A percentile compares a stretch with the other conserved stretches of the same genome.
Conservation (phyloP, 2,329 filamentous ascomycete genomes). For the Fonsecaea pugnacius region DNA sequence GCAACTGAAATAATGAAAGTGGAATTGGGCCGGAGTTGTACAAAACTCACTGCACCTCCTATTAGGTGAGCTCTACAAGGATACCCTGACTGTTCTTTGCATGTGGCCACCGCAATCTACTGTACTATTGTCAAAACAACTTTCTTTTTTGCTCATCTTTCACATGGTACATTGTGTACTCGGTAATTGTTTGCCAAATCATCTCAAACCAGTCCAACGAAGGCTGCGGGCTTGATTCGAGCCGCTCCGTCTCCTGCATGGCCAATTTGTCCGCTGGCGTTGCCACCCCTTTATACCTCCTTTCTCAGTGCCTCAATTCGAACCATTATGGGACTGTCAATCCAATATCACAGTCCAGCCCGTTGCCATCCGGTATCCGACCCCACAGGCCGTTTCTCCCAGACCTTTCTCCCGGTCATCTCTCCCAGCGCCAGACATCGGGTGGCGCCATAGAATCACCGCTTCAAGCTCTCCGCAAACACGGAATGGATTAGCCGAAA, state of each 20-base stretch:
- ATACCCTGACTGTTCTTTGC: background rate
- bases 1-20: background rate
- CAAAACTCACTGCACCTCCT: background rate
- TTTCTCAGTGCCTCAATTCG: background rate
- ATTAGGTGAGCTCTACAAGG: background rate
- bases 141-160: background rate
- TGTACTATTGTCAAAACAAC: background rate
- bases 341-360: constrained; percentile 10
- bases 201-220: background rate
- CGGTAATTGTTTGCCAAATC: background rate
- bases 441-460: constrained; percentile 10
- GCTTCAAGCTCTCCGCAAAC: constrained; percentile 7
- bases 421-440: background rate
- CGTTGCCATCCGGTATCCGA: background rate
- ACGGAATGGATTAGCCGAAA: constrained; percentile 7
- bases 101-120: constrained; percentile 2
- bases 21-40: background rate
- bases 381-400: constrained; percentile 5
- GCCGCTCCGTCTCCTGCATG: background rate
- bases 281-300: constrained; percentile 5
- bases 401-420: background rate
- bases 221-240: constrained; percentile 15
- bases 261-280: background rate
- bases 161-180: background rate
- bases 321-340: background rate